These are phyloP conservation scores for Clonostachys sp. DNA, from an alignment of 2,329 filamentous ascomycete genomes.

Conservation along the genomic window DNA sequence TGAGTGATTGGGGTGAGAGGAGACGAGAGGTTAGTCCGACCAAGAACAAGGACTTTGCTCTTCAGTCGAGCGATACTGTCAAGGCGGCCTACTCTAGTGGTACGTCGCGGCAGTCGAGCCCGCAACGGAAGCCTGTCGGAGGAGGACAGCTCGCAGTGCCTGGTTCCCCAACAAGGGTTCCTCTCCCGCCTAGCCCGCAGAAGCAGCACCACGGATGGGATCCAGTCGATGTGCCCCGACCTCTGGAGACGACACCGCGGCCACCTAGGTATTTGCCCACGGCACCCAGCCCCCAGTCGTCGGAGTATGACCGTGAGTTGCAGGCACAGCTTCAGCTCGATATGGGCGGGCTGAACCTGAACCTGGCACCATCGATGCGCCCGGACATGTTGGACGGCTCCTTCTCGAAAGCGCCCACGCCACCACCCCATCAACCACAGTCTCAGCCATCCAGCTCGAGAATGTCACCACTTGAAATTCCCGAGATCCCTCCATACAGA, in stretches of 20 bases:
- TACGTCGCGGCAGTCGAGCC: slow-evolving; percentile 53
- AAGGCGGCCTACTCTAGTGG: slow-evolving; percentile 38
- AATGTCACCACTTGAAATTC: slow-evolving; percentile 33
- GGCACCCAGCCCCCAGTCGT: slow-evolving; percentile 39
- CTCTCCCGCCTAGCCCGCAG: slow-evolving; percentile 44
- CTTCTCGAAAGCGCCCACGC: slow-evolving; percentile 18
- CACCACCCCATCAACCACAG: slow-evolving; percentile 24
- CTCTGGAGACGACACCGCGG: slow-evolving; percentile 38
- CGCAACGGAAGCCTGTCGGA: slow-evolving; percentile 52
- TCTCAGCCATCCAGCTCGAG: slow-evolving; percentile 31
- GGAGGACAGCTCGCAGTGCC: slow-evolving; percentile 12
- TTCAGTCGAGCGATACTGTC: slow-evolving; percentile 47
- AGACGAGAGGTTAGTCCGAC: slow-evolving; percentile 45
- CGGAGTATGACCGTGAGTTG: slow-evolving; percentile 56
- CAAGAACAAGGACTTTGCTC: slow-evolving; percentile 41
- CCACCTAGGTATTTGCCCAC: slow-evolving; percentile 41
- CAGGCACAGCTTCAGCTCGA: slow-evolving; percentile 62
- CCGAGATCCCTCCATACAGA: slow-evolving; percentile 52
- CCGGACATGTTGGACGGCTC: slow-evolving; percentile 10
- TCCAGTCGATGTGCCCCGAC: background rate
- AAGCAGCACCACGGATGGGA: slow-evolving; percentile 21
- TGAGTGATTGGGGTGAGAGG: slow-evolving; percentile 47
- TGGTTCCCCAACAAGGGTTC: slow-evolving; percentile 53
- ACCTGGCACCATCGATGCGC: slow-evolving; percentile 8
- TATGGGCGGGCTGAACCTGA: slow-evolving; percentile 51